phyloP scores from a whole-genome alignment of 208 protist species.

The Leptomonas seymouri region DNA sequence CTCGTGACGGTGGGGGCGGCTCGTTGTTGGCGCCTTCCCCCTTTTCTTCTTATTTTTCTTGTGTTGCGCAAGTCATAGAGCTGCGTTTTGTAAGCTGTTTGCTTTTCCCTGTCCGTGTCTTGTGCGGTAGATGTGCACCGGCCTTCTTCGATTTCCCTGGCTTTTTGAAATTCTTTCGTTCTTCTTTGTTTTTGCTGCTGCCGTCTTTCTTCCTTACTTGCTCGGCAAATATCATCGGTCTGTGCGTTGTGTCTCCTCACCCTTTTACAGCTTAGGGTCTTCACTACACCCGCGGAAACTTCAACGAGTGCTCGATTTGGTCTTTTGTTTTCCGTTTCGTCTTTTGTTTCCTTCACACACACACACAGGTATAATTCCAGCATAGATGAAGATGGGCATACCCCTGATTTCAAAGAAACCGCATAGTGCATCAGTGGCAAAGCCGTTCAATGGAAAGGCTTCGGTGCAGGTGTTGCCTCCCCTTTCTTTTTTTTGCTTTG shows the following conservation, averaged over 20 bases:
- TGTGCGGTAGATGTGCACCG: not conserved
- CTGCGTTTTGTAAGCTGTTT: not conserved
- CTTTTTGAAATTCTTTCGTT: too few species aligned
- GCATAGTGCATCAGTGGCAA: not conserved
- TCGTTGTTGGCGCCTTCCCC: not conserved
- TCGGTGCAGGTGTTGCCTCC: not conserved
- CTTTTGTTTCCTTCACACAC: not conserved
- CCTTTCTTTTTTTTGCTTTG: not conserved
- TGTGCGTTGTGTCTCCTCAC: not conserved
- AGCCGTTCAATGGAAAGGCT: not conserved
- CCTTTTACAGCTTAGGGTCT: conserved; percentile 4
- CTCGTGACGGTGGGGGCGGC: not conserved
- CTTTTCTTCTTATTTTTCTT: not conserved
- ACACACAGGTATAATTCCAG: not conserved
- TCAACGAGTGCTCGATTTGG: not conserved
- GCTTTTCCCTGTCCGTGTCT: not conserved
- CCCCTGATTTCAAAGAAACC: too few species aligned
- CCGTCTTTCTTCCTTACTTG: not conserved
- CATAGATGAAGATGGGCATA: not conserved
- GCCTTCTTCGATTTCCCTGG: not conserved
- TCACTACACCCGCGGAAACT: not conserved
- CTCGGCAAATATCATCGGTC: not conserved
- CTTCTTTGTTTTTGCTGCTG: not conserved
- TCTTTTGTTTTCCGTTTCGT: not conserved
- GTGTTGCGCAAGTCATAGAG: not conserved